Base-by-base conservation (phyloP, 1,284 basidiomycete species). In the Ganoderma lingzhi region DNA sequence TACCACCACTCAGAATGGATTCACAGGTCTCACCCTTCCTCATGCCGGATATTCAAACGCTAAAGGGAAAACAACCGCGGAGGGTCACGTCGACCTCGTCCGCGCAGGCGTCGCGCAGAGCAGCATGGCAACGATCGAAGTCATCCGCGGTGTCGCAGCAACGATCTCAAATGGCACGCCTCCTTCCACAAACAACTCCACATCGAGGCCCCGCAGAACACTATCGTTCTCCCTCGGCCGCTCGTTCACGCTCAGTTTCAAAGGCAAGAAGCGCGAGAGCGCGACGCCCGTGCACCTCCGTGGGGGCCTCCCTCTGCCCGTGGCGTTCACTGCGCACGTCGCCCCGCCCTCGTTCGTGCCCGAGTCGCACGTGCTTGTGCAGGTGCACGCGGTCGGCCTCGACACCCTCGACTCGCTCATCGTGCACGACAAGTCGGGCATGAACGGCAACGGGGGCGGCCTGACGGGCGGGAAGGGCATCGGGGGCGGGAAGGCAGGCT, bases 71-170 rank as follows among this genome's bases (percentile, higher is more conserved):
- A 71, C 76, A 2, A 71, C 81, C 74, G 32, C 76, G 69, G 75
- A 82, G 68, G 86, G 89, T 42, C 82, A 84, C 69, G 81, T 95
- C 23, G 93, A 96, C 80, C 82, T 94, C 56, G 91, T 93, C 4
- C 85, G 86, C 19, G 86, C 89, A 32, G 93, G 94, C 5, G 82
- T 94, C 17, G 94, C 94, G 2, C 92, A 94, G 77, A 90, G 90
- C 14, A 94, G 92, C 17, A 96, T 97, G 95, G 91, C 92, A 10
- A 94, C 89, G 56, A 88, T 96, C 67, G 93, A 94, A 69, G 87
- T 95, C 59, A 88, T 92, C n/a, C 84, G 85, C 45, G 90, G 91
- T 8, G 83, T 90, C 3, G 87, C 86, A 15, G 62, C 68, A 6
- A 68, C 68, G 17, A 66, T 65, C 19, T 68, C 51, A 58, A 60